These are phyloP conservation scores for Anethum foeniculum DNA, from an alignment of 140 eudicot species.

Conservation along the genomic window DNA sequence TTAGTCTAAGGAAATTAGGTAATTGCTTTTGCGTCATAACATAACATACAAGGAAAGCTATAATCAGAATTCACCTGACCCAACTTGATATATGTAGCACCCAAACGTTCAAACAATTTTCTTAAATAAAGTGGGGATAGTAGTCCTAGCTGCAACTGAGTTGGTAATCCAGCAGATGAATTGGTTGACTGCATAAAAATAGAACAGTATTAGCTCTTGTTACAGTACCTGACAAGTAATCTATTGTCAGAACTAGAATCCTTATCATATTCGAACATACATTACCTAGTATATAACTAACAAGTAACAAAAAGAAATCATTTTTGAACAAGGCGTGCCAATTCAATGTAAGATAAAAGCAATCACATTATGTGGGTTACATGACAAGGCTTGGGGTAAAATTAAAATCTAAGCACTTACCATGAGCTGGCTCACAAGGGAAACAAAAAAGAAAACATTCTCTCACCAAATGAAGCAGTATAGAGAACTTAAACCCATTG, in stretches of 20 bases:
- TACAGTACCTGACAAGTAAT: not conserved
- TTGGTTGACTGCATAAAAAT: slow-evolving; percentile 47
- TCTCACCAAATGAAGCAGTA: not conserved
- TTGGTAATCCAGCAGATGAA: slow-evolving; percentile 43
- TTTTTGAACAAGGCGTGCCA: not conserved
- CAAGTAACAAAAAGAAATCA: not conserved
- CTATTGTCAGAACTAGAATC: not conserved
- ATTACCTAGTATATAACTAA: not conserved
- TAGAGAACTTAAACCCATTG: not conserved
- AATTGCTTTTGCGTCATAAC: not conserved
- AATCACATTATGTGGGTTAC: not conserved
- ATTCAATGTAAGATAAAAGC: not conserved
- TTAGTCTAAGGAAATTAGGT: not conserved
- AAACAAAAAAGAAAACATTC: not conserved
- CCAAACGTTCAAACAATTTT: slow-evolving; percentile 85
- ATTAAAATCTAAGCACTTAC: not conserved
- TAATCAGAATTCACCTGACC: slow-evolving; percentile 69
- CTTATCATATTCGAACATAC: not conserved
- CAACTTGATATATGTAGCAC: slow-evolving; percentile 88
- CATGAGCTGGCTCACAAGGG: not conserved
- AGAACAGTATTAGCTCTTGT: not conserved
- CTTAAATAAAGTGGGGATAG: slow-evolving; percentile 77
- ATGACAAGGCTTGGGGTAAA: not conserved
- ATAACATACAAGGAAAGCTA: not conserved
- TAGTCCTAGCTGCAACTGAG: slow-evolving; percentile 83